A percentile compares a stretch with the other conserved stretches of the same genome.
Conservation (phyloP, 139 green algal species). For the Closterium sp. region DNA sequence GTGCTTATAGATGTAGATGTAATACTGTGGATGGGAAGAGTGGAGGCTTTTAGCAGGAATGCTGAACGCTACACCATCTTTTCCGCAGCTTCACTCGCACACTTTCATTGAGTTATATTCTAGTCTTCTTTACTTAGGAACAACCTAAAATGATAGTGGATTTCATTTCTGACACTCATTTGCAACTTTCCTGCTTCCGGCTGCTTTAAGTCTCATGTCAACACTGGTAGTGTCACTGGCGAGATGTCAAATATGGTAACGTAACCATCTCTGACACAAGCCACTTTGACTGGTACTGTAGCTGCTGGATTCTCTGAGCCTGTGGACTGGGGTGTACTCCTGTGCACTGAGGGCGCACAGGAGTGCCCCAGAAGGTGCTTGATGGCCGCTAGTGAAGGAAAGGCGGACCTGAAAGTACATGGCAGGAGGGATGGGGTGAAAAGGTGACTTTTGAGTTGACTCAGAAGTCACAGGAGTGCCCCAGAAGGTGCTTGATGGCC, state of each 20-base stretch:
- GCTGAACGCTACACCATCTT: too few species aligned
- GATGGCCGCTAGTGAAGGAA: not conserved
- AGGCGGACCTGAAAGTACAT: not conserved
- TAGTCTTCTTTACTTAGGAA: not conserved
- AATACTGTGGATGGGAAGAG: not conserved
- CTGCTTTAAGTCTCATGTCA: too few species aligned
- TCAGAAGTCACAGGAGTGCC: too few species aligned
- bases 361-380: not conserved
- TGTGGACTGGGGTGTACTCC: not conserved
- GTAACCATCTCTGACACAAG: not conserved
- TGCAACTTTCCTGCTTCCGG: too few species aligned
- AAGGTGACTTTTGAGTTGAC: too few species aligned
- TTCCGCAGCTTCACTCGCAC: too few species aligned
- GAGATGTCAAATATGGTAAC: not conserved
- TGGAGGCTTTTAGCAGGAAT: too few species aligned
- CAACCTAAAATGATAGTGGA: not conserved
- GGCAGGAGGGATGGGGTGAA: too few species aligned
- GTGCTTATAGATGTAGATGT: too few species aligned
- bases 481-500: too few species aligned
- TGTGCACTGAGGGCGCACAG: not conserved
- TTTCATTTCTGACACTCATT: not conserved
- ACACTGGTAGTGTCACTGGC: not conserved
- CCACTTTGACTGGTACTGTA: not conserved
- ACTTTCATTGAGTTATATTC: too few species aligned
- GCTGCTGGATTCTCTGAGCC: not conserved